phyloP scores from a whole-genome alignment of 306 rosid genomes.

The Cyamopsis tetragonoloba region DNA sequence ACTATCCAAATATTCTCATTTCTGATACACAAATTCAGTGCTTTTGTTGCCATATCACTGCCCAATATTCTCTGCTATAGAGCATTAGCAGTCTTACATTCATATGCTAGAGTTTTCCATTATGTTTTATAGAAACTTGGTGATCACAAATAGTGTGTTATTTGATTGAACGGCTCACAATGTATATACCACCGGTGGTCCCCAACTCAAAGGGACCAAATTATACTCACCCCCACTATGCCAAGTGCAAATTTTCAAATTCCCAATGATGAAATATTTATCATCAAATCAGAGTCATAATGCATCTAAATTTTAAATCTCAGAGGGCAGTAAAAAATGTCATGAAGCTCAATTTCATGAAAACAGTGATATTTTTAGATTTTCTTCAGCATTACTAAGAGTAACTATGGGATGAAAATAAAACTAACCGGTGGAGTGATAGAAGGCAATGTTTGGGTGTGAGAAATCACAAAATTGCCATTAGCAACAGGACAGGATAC shows the following conservation, averaged over 20 bases:
- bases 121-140: not conserved
- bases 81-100: not conserved
- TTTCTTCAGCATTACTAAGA: not conserved
- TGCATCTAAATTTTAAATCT: not conserved
- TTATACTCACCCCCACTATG: no score
- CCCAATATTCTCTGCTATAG: not conserved
- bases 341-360: slow-evolving; percentile 9
- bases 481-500: slow-evolving; percentile 53
- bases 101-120: not conserved
- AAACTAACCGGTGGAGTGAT: slow-evolving; percentile 80
- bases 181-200: no score
- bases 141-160: not conserved
- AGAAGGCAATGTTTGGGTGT: slow-evolving; percentile 65
- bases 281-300: slow-evolving; percentile 10
- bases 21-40: not conserved
- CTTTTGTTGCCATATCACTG: not conserved
- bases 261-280: not conserved
- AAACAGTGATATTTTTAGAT: slow-evolving; percentile 5
- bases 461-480: slow-evolving; percentile 65
- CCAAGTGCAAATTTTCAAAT: slow-evolving; percentile 8
- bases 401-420: slow-evolving; percentile 12
- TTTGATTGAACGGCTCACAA: no score
- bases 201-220: no score
- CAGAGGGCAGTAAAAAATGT: not conserved
- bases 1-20: not conserved